Evolutionary conservation across 495 filamentous ascomycete species (phyloP), one percentile per base, ranked within the genome.

Genomic region (Glarea lozoyensis): DNA sequence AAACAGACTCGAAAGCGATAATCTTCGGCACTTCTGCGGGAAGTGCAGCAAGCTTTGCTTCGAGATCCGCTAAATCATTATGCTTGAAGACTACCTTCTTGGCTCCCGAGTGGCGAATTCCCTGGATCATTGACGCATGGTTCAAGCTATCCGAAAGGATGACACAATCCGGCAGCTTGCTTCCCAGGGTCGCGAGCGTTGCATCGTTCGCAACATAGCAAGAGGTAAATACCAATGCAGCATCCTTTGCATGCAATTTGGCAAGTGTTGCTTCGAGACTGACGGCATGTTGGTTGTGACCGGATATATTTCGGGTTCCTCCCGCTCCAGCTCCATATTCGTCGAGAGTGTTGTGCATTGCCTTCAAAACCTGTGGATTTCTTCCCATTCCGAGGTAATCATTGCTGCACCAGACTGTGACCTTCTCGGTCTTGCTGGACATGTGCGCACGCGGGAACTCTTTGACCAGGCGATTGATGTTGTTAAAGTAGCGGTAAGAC

Each of bases 401-500:
- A 56, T 98, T 98, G 52, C 89, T 94, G 71, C 92, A 98, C 92
- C 93, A 98, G 25, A 97, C 90, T 3, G 89, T 94, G 40, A 98
- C 92, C n/a, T 77, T 76, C 49, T 95, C 85, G 49, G 94, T 84
- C 53, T 75, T 75, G 34, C 69, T 80, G 11, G 88, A 73, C 66
- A 92, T 92, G 61, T 98, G 92, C 13, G 92, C 92, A 30, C 84
- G 85, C 17, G 92, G 92, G 56, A 98, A 98, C 48, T 97, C 86
- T 66, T 93, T 82, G 43, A 93, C 92, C 45, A 98, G 72, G 17
- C 92, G 86, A 60, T 98, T 98, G 79, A 98, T 98, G 70, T 98
- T 98, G 72, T 98, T 98, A 77, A 98, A 98, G 70, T 98, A 97
- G 54, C 92, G 86, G 69, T 98, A 98, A 27, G 87, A 94, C 69